phyloP scores from a whole-genome alignment of 805 yeast species.

The Metschnikowia santaceciliae region DNA sequence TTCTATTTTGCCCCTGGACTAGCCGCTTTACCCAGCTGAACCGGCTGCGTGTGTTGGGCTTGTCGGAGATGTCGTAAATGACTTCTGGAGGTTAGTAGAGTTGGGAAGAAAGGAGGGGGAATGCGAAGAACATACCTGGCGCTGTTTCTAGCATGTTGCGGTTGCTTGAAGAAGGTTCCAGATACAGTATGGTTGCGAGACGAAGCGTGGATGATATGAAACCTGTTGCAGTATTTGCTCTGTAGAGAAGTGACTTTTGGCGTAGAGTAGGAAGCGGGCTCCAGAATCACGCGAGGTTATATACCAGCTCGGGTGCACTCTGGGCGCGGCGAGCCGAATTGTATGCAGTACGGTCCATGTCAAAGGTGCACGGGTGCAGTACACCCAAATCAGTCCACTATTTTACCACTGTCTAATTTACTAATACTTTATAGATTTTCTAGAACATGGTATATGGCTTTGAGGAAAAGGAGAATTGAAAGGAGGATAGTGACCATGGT shows the following conservation, averaged over 20 bases:
- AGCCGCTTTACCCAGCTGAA: conserved; percentile 41
- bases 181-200: background rate
- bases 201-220: background rate
- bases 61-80: conserved; percentile 17
- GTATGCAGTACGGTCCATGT: background rate
- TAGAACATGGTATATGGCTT: too few relatives aligned
- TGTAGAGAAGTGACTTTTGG: background rate
- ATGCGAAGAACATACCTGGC: conserved; percentile 1
- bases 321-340: background rate
- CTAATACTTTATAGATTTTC: too few relatives aligned
- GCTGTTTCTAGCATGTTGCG: conserved; percentile 1
- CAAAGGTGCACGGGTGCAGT: background rate
- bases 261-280: background rate
- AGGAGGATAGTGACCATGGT: too few relatives aligned
- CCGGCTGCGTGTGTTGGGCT: conserved; percentile 29
- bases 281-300: background rate
- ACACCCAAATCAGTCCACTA: too few relatives aligned
- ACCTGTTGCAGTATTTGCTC: background rate
- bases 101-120: background rate
- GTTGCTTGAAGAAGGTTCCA: background rate
- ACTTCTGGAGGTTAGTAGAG: conserved; percentile 6
- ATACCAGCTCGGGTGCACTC: background rate
- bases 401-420: too few relatives aligned
- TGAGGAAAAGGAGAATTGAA: too few relatives aligned
- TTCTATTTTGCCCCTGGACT: conserved; percentile 33